These are phyloP conservation scores for Gnetum montanum DNA, from an alignment of 75 land plant species.

Conservation along the genomic window DNA sequence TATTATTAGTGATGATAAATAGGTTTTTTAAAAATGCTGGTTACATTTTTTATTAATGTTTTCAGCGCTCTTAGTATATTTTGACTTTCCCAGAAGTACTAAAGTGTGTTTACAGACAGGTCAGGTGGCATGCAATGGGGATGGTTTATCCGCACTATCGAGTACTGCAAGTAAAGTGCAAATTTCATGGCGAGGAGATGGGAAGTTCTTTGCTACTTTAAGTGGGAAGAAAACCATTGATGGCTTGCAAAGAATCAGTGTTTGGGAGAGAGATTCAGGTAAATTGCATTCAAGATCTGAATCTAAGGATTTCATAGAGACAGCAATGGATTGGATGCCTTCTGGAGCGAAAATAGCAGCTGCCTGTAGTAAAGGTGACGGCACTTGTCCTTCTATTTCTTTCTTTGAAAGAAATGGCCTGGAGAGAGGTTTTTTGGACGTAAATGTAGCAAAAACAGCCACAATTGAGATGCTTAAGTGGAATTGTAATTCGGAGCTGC, in stretches of 20 bases:
- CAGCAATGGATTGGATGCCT: constrained; percentile 83
- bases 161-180: constrained; percentile 10
- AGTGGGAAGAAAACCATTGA: constrained; percentile 10
- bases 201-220: constrained; percentile 85
- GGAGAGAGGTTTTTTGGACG: constrained; percentile 66
- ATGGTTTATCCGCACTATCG: constrained; percentile 13
- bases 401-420: constrained; percentile 94
- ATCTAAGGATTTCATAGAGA: constrained; percentile 27
- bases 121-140: no score
- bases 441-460: constrained; percentile 40
- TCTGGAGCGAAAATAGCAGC: constrained; percentile 82
- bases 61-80: no score
- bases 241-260: constrained; percentile 29
- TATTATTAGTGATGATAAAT: no score
- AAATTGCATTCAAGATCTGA: constrained; percentile 62
- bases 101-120: no score
- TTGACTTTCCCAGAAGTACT: no score
- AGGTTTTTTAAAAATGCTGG: no score
- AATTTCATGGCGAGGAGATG: constrained; percentile 95
- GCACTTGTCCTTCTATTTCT: constrained; percentile 34
- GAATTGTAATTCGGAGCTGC: constrained; percentile 83
- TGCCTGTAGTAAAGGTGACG: constrained; percentile 37
- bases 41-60: no score
- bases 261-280: constrained; percentile 96
- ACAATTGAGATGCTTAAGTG: constrained; percentile 56